Conservation (phyloP, 371 early-diverging fungal genomes). For the Syncephalastrum monosporum region DNA sequence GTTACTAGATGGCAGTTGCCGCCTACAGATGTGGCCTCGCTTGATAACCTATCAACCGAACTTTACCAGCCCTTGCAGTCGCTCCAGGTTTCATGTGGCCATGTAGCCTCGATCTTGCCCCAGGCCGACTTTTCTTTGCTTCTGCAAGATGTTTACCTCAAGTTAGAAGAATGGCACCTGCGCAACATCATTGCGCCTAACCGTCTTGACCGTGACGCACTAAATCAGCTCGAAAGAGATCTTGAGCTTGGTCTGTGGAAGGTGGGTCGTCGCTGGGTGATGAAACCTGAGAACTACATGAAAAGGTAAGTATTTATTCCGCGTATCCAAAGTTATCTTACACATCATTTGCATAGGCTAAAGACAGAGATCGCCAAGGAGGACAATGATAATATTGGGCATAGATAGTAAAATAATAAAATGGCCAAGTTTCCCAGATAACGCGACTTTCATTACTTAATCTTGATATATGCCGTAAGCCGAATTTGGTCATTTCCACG, state of each 20-base stretch:
- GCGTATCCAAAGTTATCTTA: no score
- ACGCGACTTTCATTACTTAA: no score
- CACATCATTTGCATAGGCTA: no score
- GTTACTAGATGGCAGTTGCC: constrained; percentile 27
- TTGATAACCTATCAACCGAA: constrained; percentile 59
- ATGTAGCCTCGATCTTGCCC: constrained; percentile 48
- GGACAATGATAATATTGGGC: no score
- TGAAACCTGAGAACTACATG: constrained; percentile 57
- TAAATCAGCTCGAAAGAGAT: constrained; percentile 55
- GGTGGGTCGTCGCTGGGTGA: constrained; percentile 47
- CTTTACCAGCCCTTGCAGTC: constrained; percentile 57
- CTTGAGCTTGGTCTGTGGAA: constrained; percentile 58
- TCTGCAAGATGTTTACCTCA: constrained; percentile 43
- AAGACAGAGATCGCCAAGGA: no score
- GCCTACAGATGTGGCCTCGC: constrained; percentile 4
- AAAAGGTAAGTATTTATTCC: constrained; percentile 25
- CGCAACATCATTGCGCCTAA: constrained; percentile 53
- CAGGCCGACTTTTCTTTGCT: constrained; percentile 41
- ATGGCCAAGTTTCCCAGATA: no score
- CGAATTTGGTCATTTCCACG: no score
- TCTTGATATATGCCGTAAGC: no score
- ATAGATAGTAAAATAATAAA: no score
- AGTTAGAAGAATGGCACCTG: constrained; percentile 68
- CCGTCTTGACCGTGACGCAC: constrained; percentile 57
- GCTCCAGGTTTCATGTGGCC: constrained; percentile 46